Conservation (phyloP, 2,329 filamentous ascomycete genomes). For the Lachnellula occidentalis region DNA sequence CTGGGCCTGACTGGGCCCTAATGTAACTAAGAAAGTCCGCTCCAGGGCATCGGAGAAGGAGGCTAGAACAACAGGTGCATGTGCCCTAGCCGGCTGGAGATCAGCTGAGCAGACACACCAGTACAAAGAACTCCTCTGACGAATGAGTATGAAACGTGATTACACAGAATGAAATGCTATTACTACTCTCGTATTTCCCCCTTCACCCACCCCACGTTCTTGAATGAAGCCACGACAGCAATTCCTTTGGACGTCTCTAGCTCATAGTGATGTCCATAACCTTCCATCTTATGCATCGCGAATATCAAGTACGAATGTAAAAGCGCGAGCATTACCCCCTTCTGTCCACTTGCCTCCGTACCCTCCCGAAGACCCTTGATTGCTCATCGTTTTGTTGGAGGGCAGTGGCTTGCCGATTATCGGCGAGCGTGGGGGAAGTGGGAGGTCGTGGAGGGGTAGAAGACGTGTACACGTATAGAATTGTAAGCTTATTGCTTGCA, state of each 20-base stretch:
- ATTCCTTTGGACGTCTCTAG: not conserved
- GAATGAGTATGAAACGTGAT: too few relatives aligned
- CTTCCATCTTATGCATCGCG: not conserved
- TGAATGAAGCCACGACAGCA: slow-evolving; percentile 29
- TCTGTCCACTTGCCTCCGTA: not conserved
- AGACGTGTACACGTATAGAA: not conserved
- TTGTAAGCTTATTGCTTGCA: not conserved
- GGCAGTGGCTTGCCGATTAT: slow-evolving; percentile 12
- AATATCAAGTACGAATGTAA: too few relatives aligned
- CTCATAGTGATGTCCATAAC: not conserved
- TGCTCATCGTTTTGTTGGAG: not conserved
- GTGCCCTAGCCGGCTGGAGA: not conserved
- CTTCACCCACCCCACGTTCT: slow-evolving; percentile 36
- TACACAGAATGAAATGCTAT: not conserved
- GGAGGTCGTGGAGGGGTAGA: not conserved
- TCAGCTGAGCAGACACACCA: not conserved
- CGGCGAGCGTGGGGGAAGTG: slow-evolving; percentile 2
- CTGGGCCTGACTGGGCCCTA: too few relatives aligned
- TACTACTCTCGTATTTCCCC: not conserved
- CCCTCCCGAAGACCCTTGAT: not conserved
- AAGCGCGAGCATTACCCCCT: too few relatives aligned
- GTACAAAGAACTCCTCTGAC: not conserved
- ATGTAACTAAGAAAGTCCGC: too few relatives aligned
- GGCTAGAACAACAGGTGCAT: too few relatives aligned
- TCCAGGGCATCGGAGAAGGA: too few relatives aligned